These are phyloP conservation scores for Cyberlindnera mississippiensis DNA, from an alignment of 805 yeast genomes.

Conservation along the genomic window DNA sequence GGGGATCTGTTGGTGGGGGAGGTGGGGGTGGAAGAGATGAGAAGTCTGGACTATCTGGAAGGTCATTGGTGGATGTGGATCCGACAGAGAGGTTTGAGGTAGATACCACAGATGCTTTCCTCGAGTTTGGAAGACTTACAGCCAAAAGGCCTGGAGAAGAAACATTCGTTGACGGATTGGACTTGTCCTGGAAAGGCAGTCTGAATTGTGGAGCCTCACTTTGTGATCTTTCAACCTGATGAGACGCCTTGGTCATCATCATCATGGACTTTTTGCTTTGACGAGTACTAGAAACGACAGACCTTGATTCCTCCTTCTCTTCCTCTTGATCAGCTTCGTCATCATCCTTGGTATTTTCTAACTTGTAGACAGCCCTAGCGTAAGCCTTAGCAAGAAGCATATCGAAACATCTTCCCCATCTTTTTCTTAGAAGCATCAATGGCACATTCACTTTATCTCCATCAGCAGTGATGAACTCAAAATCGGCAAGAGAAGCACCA, in stretches of 20 bases:
- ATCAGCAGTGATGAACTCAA: slow-evolving; percentile 66
- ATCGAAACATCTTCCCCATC: slow-evolving; percentile 78
- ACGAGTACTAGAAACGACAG: slow-evolving; percentile 18
- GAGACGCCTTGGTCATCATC: slow-evolving; percentile 18
- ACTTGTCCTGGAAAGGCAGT: slow-evolving; percentile 60
- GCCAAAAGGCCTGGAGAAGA: slow-evolving; percentile 8
- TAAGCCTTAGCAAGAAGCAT: slow-evolving; percentile 59
- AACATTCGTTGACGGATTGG: slow-evolving; percentile 15
- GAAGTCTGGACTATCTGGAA: slow-evolving; percentile 26
- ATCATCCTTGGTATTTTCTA: slow-evolving; percentile 25
- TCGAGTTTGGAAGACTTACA: slow-evolving; percentile 25
- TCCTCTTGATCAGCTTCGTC: neutral
- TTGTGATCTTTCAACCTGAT: slow-evolving; percentile 10
- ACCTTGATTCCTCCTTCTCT: slow-evolving; percentile 5
- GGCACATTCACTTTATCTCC: slow-evolving; percentile 69
- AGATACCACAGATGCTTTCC: slow-evolving; percentile 38
- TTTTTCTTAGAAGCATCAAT: slow-evolving; percentile 52
- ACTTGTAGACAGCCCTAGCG: slow-evolving; percentile 44
- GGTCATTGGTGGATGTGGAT: slow-evolving; percentile 26
- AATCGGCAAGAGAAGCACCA: slow-evolving; percentile 61
- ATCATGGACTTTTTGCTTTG: slow-evolving; percentile 27
- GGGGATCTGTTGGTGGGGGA: slow-evolving; percentile 53
- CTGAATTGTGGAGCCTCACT: slow-evolving; percentile 54
- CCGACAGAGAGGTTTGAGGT: slow-evolving; percentile 29
- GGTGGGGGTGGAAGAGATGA: slow-evolving; percentile 48